Percentiles rank a stretch among this genome's conserved stretches.
Evolutionary conservation across 2,329 filamentous ascomycete species (phyloP).

Genomic region (Aspergillus quadrilineatus): DNA sequence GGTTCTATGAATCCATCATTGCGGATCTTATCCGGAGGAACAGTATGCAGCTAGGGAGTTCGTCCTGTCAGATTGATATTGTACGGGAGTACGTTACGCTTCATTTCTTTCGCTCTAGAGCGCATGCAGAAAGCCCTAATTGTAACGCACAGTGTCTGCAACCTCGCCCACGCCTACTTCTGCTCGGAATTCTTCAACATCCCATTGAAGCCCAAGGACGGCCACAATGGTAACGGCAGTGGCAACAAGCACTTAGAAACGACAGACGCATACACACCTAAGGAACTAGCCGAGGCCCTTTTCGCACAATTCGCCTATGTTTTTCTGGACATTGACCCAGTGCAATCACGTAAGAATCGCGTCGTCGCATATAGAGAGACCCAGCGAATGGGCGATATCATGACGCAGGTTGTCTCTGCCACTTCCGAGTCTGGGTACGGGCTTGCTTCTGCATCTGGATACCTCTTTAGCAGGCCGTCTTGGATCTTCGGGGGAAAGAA

Average conservation of each 20-base stretch:
- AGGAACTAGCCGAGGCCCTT: slow-evolving; percentile 29
- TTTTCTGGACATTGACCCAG: slow-evolving; percentile 13
- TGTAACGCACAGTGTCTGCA: slow-evolving; percentile 40
- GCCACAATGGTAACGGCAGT: not conserved
- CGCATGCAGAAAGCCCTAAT: not conserved
- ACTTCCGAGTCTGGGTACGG: not conserved
- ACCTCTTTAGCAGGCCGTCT: not conserved
- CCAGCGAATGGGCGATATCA: slow-evolving; percentile 9
- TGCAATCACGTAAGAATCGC: slow-evolving; percentile 6
- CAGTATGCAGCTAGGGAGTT: slow-evolving; percentile 46
- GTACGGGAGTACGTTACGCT: slow-evolving; percentile 36
- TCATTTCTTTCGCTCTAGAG: not conserved
- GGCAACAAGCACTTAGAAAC: slow-evolving; percentile 47
- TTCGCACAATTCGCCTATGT: slow-evolving; percentile 10
- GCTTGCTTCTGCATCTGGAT: not conserved
- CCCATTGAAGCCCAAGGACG: slow-evolving; percentile 50
- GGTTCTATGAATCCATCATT: slow-evolving; percentile 51
- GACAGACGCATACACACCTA: slow-evolving; percentile 55
- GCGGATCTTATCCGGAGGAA: slow-evolving; percentile 44
- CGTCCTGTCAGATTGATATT: slow-evolving; percentile 48
- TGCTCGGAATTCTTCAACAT: slow-evolving; percentile 53
- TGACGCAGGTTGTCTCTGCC: not conserved
- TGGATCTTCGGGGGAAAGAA: not conserved
- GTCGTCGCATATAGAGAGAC: not conserved
- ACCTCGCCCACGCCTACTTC: slow-evolving; percentile 56